These are phyloP conservation scores for Penicillium sp. DNA, from an alignment of 2,329 filamentous ascomycete genomes.

Conservation along the genomic window DNA sequence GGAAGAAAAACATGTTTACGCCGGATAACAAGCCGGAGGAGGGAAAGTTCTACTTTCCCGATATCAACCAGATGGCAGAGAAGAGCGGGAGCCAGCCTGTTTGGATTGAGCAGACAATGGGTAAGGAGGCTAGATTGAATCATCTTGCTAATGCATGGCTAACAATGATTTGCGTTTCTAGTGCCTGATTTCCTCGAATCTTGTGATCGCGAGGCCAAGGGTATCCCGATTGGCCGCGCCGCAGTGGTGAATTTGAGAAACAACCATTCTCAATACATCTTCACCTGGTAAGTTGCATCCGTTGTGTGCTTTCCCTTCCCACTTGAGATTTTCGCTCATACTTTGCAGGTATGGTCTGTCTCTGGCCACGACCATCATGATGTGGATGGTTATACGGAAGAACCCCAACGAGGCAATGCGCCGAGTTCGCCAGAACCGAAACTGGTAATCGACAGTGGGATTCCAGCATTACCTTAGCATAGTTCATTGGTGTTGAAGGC, in stretches of 20 bases:
- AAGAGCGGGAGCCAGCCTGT: conserved; percentile 80
- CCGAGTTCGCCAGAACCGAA: conserved; percentile 71
- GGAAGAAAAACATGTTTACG: conserved; percentile 98
- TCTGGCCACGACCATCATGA: conserved; percentile 85
- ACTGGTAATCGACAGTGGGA: conserved; percentile 55
- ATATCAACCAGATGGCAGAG: conserved; percentile 85
- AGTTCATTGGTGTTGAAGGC: conserved; percentile 37
- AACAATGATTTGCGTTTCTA: conserved; percentile 35
- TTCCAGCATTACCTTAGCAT: conserved; percentile 7
- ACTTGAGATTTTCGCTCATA: conserved; percentile 20
- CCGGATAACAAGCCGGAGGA: conserved; percentile 81
- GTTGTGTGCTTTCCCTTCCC: background rate
- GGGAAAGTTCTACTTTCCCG: conserved; percentile 90
- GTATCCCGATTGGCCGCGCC: conserved; percentile 82
- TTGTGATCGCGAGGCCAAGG: conserved; percentile 72
- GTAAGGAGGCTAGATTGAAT: conserved; percentile 46
- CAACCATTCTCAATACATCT: conserved; percentile 97
- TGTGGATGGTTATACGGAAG: conserved; percentile 92
- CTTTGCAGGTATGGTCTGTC: conserved; percentile 74
- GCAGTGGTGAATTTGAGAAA: conserved; percentile 92
- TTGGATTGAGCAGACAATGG: conserved; percentile 95
- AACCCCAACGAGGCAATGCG: conserved; percentile 69
- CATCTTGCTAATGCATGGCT: conserved; percentile 5
- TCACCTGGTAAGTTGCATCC: conserved; percentile 74
- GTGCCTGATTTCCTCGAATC: conserved; percentile 75